phyloP scores from a whole-genome alignment of 192 early-diverging fungal species.

The Coemansia aciculifera region DNA sequence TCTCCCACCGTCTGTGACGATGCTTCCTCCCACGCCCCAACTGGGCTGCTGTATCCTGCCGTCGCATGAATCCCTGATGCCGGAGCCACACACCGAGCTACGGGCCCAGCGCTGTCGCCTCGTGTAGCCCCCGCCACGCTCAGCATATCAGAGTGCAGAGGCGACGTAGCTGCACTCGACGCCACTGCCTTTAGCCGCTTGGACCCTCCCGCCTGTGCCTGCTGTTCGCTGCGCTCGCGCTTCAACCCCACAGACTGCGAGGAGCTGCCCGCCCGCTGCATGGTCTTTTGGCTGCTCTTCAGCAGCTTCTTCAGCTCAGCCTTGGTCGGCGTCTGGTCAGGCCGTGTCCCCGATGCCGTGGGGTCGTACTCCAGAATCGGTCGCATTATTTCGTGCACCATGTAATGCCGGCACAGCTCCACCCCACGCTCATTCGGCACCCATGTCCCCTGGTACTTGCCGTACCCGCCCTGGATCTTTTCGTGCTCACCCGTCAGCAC shows the following conservation, averaged over 20 bases:
- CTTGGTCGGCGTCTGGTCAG: slow-evolving; percentile 61
- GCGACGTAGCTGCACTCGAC: slow-evolving; percentile 44
- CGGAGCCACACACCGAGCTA: not conserved
- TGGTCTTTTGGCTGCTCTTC: slow-evolving; percentile 30
- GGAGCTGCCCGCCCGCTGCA: not conserved
- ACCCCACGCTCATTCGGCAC: slow-evolving; percentile 86
- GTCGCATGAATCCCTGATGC: not conserved
- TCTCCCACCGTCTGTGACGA: slow-evolving; percentile 34
- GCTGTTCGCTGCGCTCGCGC: slow-evolving; percentile 15
- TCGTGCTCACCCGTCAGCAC: slow-evolving; percentile 86
- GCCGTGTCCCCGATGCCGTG: slow-evolving; percentile 55
- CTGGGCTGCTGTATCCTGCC: not conserved
- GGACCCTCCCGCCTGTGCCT: not conserved
- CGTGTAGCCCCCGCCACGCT: slow-evolving; percentile 21
- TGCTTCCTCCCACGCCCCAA: slow-evolving; percentile 20
- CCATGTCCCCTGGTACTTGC: slow-evolving; percentile 96
- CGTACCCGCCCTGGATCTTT: slow-evolving; percentile 98
- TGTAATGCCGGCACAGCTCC: slow-evolving; percentile 75
- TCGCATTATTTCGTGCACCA: slow-evolving; percentile 69
- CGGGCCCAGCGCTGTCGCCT: slow-evolving; percentile 6
- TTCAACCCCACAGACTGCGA: slow-evolving; percentile 1
- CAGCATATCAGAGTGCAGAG: slow-evolving; percentile 38
- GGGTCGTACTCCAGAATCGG: slow-evolving; percentile 82
- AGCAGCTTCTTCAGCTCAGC: slow-evolving; percentile 40
- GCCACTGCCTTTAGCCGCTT: not conserved